Percentiles rank a stretch among this genome's conserved stretches.
These are phyloP conservation scores for Citrus mangshanensis DNA, from an alignment of 345 rosid species.

Conservation along the genomic window DNA sequence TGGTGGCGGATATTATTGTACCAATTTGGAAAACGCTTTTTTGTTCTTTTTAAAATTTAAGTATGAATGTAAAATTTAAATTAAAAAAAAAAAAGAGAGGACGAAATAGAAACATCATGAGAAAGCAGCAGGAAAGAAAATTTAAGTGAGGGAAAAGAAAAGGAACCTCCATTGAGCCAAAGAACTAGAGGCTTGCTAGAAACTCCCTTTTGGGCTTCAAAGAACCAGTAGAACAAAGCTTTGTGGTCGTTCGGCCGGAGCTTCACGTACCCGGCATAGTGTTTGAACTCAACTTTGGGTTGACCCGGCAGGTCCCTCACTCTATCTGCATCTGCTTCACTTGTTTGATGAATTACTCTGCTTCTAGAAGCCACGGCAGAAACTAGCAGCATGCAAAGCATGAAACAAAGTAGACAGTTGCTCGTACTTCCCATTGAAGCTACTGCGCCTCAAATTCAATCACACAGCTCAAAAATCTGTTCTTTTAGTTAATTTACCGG, in stretches of 20 bases:
- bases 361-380: not conserved
- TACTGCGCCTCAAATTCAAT: not conserved
- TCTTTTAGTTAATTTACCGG: not conserved
- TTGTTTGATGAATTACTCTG: too few relatives aligned
- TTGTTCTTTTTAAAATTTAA: too few relatives aligned
- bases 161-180: slow-evolving; percentile 75
- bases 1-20: too few relatives aligned
- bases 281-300: slow-evolving; percentile 49
- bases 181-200: slow-evolving; percentile 55
- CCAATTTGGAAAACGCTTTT: too few relatives aligned
- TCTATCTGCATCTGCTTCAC: slow-evolving; percentile 32
- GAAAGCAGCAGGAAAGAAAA: not conserved
- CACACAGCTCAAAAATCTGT: too few relatives aligned
- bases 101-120: too few relatives aligned
- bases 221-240: slow-evolving; percentile 74
- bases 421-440: not conserved
- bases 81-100: too few relatives aligned
- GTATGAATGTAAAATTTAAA: too few relatives aligned
- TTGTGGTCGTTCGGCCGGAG: slow-evolving; percentile 31
- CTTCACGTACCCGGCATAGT: slow-evolving; percentile 57
- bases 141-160: not conserved
- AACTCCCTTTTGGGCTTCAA: slow-evolving; percentile 42
- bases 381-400: not conserved
- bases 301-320: slow-evolving; percentile 54
- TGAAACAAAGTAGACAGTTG: not conserved